Conservation (phyloP, 2,329 filamentous ascomycete species). For the Aspergillus alliaceus region DNA sequence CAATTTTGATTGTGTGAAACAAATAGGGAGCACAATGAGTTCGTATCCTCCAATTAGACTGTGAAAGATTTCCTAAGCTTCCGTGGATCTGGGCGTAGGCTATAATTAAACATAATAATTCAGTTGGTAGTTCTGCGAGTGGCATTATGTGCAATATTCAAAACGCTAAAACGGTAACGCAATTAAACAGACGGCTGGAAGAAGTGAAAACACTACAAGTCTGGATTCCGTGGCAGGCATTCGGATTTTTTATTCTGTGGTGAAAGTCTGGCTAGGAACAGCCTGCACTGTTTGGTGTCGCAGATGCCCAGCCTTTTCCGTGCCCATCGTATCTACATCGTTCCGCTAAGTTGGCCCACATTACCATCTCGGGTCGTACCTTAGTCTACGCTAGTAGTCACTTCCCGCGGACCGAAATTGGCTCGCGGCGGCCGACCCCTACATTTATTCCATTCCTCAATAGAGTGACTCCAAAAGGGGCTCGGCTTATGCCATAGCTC, state of each 20-base stretch:
- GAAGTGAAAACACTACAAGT: too few species aligned
- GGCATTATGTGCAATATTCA: background rate
- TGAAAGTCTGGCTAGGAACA: background rate
- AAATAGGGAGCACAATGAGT: conserved; percentile 1
- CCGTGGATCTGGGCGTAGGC: background rate
- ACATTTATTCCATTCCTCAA: background rate
- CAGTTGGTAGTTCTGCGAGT: background rate
- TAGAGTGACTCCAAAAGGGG: background rate
- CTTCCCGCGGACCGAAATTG: conserved; percentile 1
- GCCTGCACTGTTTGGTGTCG: background rate
- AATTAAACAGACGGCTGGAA: background rate
- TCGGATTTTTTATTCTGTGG: background rate
- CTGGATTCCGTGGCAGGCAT: background rate
- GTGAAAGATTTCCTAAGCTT: background rate
- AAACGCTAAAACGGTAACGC: background rate
- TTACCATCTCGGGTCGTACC: background rate
- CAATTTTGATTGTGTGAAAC: background rate
- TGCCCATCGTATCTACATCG: background rate
- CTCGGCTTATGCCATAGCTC: background rate
- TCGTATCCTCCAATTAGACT: conserved; percentile 1
- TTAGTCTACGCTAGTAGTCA: background rate
- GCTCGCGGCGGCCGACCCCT: background rate
- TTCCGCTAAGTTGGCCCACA: background rate
- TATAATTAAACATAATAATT: conserved; percentile 1
- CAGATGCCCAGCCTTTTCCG: background rate